Percentiles rank a stretch among this genome's conserved stretches.
Conservation (phyloP, 768 basidiomycete species). For the Psilocybe subaeruginosa region DNA sequence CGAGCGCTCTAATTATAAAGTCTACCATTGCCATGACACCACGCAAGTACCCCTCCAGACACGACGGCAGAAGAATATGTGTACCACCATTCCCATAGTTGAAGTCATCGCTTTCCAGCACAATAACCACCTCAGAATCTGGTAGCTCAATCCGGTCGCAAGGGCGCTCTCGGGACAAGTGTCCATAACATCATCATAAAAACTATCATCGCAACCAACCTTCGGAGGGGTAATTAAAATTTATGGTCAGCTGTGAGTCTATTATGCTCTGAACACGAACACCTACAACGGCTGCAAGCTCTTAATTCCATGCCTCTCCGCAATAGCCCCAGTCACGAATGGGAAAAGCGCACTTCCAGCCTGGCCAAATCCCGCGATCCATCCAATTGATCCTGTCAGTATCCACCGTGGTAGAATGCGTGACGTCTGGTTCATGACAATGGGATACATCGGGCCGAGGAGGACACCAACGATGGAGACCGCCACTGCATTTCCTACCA, state of each 20-base stretch:
- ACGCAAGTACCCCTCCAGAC: too few relatives aligned
- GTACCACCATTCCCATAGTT: too few relatives aligned
- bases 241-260: background rate
- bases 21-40: too few relatives aligned
- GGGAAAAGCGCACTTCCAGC: constrained; percentile 74
- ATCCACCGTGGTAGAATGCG: constrained; percentile 74
- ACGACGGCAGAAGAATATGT: too few relatives aligned
- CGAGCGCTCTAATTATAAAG: too few relatives aligned
- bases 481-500: constrained; percentile 66
- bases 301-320: constrained; percentile 61
- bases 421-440: constrained; percentile 71
- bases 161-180: constrained; percentile 39
- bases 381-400: constrained; percentile 64
- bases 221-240: constrained; percentile 21
- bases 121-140: too few relatives aligned
- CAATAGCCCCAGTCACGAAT: constrained; percentile 72
- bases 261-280: background rate
- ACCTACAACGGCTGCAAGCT: constrained; percentile 62
- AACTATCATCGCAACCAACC: constrained; percentile 64
- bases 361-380: constrained; percentile 72
- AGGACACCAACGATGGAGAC: constrained; percentile 68
- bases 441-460: constrained; percentile 78
- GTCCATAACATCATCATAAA: constrained; percentile 61
- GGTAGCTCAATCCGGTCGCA: constrained; percentile 4
- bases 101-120: too few relatives aligned